These are phyloP conservation scores for Carnegiea gigantea DNA, from an alignment of 179 eudicot genomes.

Conservation along the genomic window DNA sequence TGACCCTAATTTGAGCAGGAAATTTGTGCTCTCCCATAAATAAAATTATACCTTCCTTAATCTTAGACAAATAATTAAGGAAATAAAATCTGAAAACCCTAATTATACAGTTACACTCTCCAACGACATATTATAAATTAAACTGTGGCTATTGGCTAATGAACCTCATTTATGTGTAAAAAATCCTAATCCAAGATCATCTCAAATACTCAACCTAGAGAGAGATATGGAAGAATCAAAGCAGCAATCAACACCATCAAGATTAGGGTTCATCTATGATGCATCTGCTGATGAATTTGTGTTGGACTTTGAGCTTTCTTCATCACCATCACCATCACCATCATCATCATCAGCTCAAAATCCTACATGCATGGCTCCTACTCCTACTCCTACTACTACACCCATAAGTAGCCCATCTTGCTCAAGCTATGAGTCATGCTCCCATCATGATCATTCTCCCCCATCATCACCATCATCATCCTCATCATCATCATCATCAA, in stretches of 20 bases:
- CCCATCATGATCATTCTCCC: background rate
- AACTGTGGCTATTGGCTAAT: background rate
- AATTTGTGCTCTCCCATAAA: background rate
- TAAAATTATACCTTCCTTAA: background rate
- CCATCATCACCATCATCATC: slow-evolving; percentile 9
- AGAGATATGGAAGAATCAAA: background rate
- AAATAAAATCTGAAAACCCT: background rate
- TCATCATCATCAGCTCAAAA: slow-evolving; percentile 8
- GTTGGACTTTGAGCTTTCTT: slow-evolving; percentile 18
- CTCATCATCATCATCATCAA: slow-evolving; percentile 1
- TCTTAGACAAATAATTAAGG: background rate
- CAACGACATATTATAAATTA: background rate
- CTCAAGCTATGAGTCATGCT: slow-evolving; percentile 2
- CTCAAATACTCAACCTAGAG: background rate
- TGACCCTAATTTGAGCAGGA: background rate
- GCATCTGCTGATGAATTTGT: slow-evolving; percentile 15
- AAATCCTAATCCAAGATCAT: background rate
- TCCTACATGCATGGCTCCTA: background rate
- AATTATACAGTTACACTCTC: background rate
- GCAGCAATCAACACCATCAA: background rate
- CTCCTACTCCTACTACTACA: background rate
- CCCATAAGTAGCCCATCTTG: background rate
- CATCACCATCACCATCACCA: background rate
- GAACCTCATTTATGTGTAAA: background rate
- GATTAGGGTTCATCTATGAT: slow-evolving; percentile 13